These are phyloP conservation scores for Rhizopogon vulgaris DNA, from an alignment of 768 basidiomycete genomes.

Conservation along the genomic window DNA sequence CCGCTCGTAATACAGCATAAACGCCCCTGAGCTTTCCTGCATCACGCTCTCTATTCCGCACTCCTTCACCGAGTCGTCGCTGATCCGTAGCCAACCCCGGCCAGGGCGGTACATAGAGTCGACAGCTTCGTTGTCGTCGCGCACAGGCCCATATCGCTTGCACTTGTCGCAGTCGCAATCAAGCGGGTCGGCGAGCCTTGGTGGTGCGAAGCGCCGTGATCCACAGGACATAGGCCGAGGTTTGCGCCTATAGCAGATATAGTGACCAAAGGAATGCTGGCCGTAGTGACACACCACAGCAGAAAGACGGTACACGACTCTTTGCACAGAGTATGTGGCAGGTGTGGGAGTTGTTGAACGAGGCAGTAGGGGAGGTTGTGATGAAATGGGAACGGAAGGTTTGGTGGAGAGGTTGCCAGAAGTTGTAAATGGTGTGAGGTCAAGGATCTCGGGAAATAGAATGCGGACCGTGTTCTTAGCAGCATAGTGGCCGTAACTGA, in stretches of 20 bases:
- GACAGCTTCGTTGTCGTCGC: conserved; percentile 45
- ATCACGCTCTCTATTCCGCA: conserved; percentile 71
- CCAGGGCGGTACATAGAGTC: conserved; percentile 34
- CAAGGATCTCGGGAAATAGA: conserved; percentile 80
- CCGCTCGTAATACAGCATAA: conserved; percentile 95
- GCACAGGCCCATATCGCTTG: conserved; percentile 43
- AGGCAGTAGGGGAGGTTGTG: conserved; percentile 42
- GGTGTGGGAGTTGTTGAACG: conserved; percentile 54
- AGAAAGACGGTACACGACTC: conserved; percentile 78
- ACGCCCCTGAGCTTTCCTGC: conserved; percentile 65
- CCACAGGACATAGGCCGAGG: conserved; percentile 45
- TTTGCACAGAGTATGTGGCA: conserved; percentile 41
- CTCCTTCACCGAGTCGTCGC: conserved; percentile 77
- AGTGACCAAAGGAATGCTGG: conserved; percentile 90
- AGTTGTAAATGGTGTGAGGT: conserved; percentile 85
- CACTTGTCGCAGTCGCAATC: conserved; percentile 45
- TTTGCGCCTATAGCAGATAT: conserved; percentile 84
- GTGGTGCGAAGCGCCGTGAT: conserved; percentile 33
- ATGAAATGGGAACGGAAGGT: conserved; percentile 68
- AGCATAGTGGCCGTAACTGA: conserved; percentile 70
- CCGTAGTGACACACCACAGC: conserved; percentile 93
- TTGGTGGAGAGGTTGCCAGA: conserved; percentile 68
- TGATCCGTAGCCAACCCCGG: conserved; percentile 81
- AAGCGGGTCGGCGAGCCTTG: conserved; percentile 34
- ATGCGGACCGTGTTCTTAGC: conserved; percentile 83